Evolutionary conservation across 257 asterid genomes (phyloP).

Genomic region (Petunia secreta): DNA sequence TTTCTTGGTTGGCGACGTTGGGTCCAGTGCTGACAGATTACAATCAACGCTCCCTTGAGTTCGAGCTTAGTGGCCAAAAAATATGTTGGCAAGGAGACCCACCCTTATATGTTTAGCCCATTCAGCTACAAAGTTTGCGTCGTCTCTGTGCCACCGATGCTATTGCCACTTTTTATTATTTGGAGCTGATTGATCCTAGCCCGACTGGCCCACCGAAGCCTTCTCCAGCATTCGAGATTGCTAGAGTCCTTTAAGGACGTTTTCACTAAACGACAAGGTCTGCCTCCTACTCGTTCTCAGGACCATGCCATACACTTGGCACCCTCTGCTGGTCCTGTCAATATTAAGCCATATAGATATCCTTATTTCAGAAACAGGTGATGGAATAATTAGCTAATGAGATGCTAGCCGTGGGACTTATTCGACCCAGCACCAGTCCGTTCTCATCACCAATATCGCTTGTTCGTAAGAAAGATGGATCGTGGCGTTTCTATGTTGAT

Average conservation of each 20-base stretch:
- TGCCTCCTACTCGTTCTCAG: not conserved
- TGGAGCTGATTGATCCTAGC: not conserved
- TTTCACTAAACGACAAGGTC: not conserved
- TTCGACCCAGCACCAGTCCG: too few species aligned
- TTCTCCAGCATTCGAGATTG: too few species aligned
- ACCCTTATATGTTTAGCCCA: not conserved
- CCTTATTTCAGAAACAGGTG: not conserved
- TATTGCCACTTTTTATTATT: not conserved
- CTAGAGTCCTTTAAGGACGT: not conserved
- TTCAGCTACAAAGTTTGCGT: not conserved
- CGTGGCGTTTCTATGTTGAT: too few species aligned
- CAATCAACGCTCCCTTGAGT: not conserved
- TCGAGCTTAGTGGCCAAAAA: not conserved
- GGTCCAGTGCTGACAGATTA: not conserved
- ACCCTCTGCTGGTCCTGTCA: not conserved
- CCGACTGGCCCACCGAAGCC: not conserved
- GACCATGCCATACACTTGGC: too few species aligned
- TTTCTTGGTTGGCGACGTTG: not conserved
- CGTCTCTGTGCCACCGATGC: not conserved
- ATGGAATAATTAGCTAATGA: too few species aligned
- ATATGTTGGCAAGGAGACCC: not conserved
- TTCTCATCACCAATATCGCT: too few species aligned
- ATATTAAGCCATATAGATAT: not conserved
- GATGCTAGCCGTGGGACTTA: too few species aligned
- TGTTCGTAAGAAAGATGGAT: not conserved